These are phyloP conservation scores for Hypoxylon rubiginosum DNA, from an alignment of 2,329 filamentous ascomycete genomes.

Conservation along the genomic window DNA sequence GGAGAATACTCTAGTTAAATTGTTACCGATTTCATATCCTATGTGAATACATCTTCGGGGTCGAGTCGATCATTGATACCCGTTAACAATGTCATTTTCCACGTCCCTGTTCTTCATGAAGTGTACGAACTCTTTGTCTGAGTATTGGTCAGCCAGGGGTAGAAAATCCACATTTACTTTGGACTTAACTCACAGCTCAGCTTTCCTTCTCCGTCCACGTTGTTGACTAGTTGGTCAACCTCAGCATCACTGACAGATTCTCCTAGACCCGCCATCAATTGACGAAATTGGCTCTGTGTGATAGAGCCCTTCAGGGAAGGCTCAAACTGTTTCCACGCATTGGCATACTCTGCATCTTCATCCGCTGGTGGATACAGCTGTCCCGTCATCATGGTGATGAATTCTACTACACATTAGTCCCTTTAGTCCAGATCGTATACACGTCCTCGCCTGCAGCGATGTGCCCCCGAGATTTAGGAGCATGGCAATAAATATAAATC, in stretches of 20 bases:
- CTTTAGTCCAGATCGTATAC: not conserved
- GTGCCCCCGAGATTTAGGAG: too few relatives aligned
- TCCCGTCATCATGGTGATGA: constrained; percentile 60
- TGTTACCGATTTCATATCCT: not conserved
- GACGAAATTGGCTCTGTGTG: constrained; percentile 52
- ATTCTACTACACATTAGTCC: constrained; percentile 49
- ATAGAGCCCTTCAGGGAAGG: constrained; percentile 53
- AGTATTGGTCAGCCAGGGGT: constrained; percentile 5
- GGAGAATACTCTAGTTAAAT: too few relatives aligned
- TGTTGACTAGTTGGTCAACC: constrained; percentile 52
- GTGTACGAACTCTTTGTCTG: constrained; percentile 54
- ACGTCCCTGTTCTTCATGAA: constrained; percentile 53
- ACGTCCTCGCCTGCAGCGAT: not conserved
- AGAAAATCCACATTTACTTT: not conserved
- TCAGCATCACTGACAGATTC: constrained; percentile 53
- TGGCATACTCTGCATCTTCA: constrained; percentile 48
- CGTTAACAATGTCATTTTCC: constrained; percentile 49
- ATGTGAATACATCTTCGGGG: not conserved
- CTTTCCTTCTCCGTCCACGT: constrained; percentile 54
- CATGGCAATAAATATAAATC: not conserved
- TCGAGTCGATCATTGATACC: constrained; percentile 35
- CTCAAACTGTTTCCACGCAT: constrained; percentile 55
- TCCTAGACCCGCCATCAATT: constrained; percentile 52
- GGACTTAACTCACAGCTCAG: constrained; percentile 52
- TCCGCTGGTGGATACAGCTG: constrained; percentile 50